phyloP scores from a whole-genome alignment of 179 eudicot genomes.

The Sideroxylon spinosum region DNA sequence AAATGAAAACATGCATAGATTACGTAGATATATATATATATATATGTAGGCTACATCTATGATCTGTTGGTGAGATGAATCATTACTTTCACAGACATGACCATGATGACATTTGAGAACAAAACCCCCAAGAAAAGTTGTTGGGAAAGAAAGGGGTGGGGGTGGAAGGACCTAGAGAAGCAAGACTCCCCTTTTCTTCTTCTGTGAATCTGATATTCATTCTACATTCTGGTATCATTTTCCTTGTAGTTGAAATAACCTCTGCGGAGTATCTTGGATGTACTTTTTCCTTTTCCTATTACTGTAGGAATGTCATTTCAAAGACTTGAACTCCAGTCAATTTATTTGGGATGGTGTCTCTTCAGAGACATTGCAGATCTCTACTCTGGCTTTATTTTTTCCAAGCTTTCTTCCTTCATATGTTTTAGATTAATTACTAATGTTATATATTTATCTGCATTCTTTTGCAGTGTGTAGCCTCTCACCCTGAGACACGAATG shows the following conservation, averaged over 20 bases:
- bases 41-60: too few relatives aligned
- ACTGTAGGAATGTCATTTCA: neutral
- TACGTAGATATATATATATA: too few relatives aligned
- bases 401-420: neutral
- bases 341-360: slow-evolving; percentile 1
- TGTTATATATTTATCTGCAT: neutral
- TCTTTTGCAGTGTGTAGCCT: slow-evolving; percentile 90
- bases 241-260: neutral
- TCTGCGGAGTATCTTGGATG: neutral
- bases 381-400: neutral
- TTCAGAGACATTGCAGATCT: neutral
- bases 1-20: too few relatives aligned
- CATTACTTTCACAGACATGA: too few relatives aligned
- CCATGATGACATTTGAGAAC: too few relatives aligned
- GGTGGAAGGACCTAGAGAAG: too few relatives aligned
- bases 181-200: neutral
- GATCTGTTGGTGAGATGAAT: too few relatives aligned
- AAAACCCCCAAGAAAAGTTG: too few relatives aligned
- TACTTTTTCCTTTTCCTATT: neutral
- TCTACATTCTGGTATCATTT: neutral
- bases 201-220: neutral
- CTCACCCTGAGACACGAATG: slow-evolving; percentile 88
- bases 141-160: too few relatives aligned
- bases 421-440: neutral
- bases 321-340: neutral